phyloP scores from a whole-genome alignment of 139 green algal genomes.

The Penium margaritaceum region DNA sequence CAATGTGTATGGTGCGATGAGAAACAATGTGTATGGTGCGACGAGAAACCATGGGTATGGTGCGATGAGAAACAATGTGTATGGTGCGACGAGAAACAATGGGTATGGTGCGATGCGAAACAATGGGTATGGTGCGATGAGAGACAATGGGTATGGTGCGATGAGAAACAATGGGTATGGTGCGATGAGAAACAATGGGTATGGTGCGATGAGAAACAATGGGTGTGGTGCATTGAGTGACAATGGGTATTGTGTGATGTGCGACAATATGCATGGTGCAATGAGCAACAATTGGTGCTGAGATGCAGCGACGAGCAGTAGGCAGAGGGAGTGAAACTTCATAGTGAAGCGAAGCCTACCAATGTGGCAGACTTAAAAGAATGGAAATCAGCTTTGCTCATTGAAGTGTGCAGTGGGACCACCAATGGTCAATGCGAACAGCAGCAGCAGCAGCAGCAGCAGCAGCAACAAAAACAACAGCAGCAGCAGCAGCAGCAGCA shows the following conservation, averaged over 20 bases:
- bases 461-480: too few relatives aligned
- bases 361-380: background rate
- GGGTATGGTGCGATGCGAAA: background rate
- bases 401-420: background rate
- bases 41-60: slow-evolving; percentile 16
- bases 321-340: too few relatives aligned
- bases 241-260: too few relatives aligned
- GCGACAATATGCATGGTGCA: too few relatives aligned
- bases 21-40: too few relatives aligned
- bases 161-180: slow-evolving; percentile 20
- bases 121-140: background rate
- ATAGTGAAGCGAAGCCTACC: background rate
- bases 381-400: background rate
- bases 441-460: background rate
- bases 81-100: background rate
- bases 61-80: background rate
- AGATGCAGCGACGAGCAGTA: too few relatives aligned
- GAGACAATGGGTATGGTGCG: background rate
- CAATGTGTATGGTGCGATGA: too few relatives aligned
- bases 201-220: too few relatives aligned
- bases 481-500: too few relatives aligned
- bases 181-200: too few relatives aligned
- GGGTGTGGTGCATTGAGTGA: too few relatives aligned
- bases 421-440: background rate
- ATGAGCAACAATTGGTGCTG: too few relatives aligned